Evolutionary conservation across 352 stramenopile species (phyloP), one percentile per base, ranked within the genome.

Genomic region (Phytophthora fragariaefolia): DNA sequence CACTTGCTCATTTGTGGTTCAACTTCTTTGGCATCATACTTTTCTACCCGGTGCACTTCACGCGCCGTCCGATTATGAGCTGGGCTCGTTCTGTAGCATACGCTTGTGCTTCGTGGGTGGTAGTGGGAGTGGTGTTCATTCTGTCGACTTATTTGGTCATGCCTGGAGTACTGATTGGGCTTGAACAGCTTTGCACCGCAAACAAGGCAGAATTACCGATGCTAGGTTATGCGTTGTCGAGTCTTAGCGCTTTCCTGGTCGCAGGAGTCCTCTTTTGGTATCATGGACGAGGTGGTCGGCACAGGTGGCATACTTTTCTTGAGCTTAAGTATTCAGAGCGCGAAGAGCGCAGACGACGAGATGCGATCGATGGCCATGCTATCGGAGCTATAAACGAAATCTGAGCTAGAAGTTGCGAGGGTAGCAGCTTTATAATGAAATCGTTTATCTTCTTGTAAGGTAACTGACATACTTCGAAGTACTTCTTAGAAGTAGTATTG

Each of bases 1-100:
- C 91, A 49, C 76, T 98, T 24, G 79, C 79, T 17, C 92, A 98
- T 66, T 80, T 97, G 23, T 95, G 93, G 65, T 97, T 98, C 79
- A 98, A 98, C 68, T 60, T 97, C 13, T 89, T 89, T 48, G 91
- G 92, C 40, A 77, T 97, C 38, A 53, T 97, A 18, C 79, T 97
- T 17, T 98, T 93, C 79, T 98, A 97, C 60, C 90, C 91, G 30
- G 72, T 98, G 50, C 87, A 87, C 7, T 77, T 89, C 65, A 96
- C 93, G 69, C 78, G 93, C 20, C 59, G 65, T 20, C 76, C 95
- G 50, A 84, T 96, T 15, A 58, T 97, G 34, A 61, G 73, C 38
- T 89, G 76, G 63, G 87, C 92, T 13, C 76, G 75, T 1, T 70
- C 79, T 1, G 63, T 98, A 3, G 92, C 79, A 3, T 77, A 78